Percentiles rank a stretch among this genome's conserved stretches.
phyloP scores from a whole-genome alignment of 352 stramenopile species.

The Phytopythium kandeliae region DNA sequence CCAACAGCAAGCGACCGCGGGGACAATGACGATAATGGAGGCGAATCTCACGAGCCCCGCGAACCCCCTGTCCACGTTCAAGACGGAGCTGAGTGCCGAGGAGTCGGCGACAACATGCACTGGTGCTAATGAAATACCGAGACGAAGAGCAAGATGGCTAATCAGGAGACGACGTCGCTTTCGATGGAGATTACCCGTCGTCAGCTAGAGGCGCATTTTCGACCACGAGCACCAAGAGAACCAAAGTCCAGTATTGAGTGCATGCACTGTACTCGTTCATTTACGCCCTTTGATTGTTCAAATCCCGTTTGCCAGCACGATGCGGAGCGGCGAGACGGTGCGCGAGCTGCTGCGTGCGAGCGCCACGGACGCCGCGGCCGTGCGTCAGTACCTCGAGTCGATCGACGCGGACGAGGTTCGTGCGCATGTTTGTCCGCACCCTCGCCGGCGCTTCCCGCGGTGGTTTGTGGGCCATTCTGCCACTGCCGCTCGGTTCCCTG shows the following conservation, averaged over 20 bases:
- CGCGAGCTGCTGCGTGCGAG: conserved; percentile 55
- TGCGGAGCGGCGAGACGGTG: conserved; percentile 8
- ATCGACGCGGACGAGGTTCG: conserved; percentile 58
- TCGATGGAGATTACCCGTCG: too few relatives aligned
- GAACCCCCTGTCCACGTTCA: too few relatives aligned
- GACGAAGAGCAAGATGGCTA: too few relatives aligned
- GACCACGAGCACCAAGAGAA: too few relatives aligned
- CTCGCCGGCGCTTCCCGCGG: not conserved
- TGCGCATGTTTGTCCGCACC: not conserved
- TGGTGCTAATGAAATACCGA: too few relatives aligned
- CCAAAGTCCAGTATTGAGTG: not conserved
- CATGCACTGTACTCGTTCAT: not conserved
- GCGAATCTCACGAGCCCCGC: too few relatives aligned
- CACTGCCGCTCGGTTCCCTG: not conserved
- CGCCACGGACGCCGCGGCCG: conserved; percentile 49
- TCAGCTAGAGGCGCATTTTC: too few relatives aligned
- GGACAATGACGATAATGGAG: too few relatives aligned
- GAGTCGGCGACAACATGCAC: too few relatives aligned
- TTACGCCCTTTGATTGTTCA: conserved; percentile 1
- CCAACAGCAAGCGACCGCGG: too few relatives aligned
- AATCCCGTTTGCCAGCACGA: conserved; percentile 3
- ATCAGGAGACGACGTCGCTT: not conserved
- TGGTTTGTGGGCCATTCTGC: not conserved
- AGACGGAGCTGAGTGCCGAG: too few relatives aligned
- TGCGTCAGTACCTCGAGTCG: conserved; percentile 50